Evolutionary conservation across 495 filamentous ascomycete species (phyloP), one percentile per base, ranked within the genome.

Genomic region (Xylaria longipes): DNA sequence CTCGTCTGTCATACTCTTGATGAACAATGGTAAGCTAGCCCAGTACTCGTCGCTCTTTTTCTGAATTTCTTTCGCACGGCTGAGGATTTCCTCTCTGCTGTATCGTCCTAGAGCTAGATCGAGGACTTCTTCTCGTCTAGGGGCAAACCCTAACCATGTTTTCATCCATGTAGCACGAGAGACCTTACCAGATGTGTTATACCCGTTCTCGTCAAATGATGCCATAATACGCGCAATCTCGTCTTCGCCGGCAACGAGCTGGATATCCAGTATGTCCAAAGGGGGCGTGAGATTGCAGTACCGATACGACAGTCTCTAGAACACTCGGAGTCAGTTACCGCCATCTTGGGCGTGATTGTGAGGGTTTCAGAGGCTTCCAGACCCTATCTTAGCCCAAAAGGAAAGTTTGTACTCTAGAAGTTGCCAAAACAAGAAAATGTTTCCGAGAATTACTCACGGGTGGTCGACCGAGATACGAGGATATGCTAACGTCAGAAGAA

Each of bases 11-110:
- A 77, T 76, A n/a, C 78, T 81, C 33, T 68, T 81, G 39, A 85
- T 74, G 61, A 82, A 81, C 3, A n/a, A 27, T 2, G 85, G 85
- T 5, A 84, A 25, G 3, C 73, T 74, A 17, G 77, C 71, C 80
- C 82, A 81, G 22, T 80, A 73, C 45, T 73, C 58, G n/a, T 80
- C 69, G 5, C 78, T 83, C 39, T 80, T 78, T 12, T 65, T 64
- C n/a, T 81, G 79, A 46, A 87, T 82, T 29, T 60, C 77, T 71
- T 67, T 83, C 74, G 72, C 62, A 43, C 46, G 70, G 17, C 64
- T 57, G 69, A 72, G 71, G 66, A 79, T 77, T 39, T 78, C 79
- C 11, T 82, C 78, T 33, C 74, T 73, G 8, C 75, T 81, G 33
- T 80, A 73, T 1, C 74, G 69, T 4, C 75, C 77, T 15, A 80